Conservation (phyloP, 305 asterid species). For the Fraxinus baroniana region DNA sequence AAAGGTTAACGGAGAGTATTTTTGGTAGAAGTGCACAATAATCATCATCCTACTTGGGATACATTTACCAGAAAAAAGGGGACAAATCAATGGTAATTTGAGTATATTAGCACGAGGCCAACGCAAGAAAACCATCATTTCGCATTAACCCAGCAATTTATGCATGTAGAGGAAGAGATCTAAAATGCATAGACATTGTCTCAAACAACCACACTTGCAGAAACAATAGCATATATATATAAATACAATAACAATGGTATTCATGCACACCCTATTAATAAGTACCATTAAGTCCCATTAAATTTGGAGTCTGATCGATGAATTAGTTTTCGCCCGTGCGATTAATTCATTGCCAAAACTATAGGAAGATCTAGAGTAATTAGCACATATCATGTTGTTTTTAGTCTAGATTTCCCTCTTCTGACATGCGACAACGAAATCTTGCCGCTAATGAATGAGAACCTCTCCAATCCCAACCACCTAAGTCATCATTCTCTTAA, state of each 20-base stretch:
- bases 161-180: not conserved
- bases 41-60: not conserved
- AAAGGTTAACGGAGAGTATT: not conserved
- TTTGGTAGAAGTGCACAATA: not conserved
- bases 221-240: not conserved
- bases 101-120: not conserved
- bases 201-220: not conserved
- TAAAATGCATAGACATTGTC: not conserved
- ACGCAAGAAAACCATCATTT: not conserved
- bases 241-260: not conserved
- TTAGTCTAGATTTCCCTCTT: not conserved
- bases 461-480: not conserved
- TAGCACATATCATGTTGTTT: not conserved
- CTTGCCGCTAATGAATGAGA: not conserved
- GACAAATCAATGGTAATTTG: not conserved
- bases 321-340: not conserved
- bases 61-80: not conserved
- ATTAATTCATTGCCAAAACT: not conserved
- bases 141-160: slow-evolving; percentile 11
- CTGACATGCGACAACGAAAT: not conserved
- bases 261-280: not conserved
- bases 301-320: not conserved
- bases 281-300: not conserved
- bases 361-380: not conserved
- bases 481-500: not conserved